A percentile compares a stretch with the other conserved stretches of the same genome.
These are phyloP conservation scores for Rhodamnia rubescens DNA, from an alignment of 345 rosid species.

Conservation along the genomic window DNA sequence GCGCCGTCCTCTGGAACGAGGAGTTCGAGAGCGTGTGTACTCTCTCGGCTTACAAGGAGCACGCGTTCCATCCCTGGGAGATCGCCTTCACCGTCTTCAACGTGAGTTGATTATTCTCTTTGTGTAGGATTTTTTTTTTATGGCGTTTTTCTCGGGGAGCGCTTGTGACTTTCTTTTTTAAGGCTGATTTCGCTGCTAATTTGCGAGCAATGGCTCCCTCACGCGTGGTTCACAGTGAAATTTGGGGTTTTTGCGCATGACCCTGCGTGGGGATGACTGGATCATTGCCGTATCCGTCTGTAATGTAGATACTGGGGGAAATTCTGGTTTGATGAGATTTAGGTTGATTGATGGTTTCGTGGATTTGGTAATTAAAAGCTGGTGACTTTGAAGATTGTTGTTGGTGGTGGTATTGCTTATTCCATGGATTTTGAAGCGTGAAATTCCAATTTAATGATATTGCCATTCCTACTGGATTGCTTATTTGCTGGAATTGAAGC, in stretches of 20 bases:
- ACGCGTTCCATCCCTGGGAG: conserved; percentile 86
- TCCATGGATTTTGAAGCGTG: not conserved
- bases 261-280: not conserved
- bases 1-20: conserved; percentile 70
- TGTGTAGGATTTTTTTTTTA: not conserved
- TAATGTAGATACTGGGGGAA: not conserved
- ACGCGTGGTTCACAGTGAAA: not conserved
- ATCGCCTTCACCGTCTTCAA: conserved; percentile 75
- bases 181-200: not conserved
- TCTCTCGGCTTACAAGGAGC: conserved; percentile 62
- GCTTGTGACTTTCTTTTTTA: not conserved
- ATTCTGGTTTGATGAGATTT: not conserved
- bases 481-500: not conserved
- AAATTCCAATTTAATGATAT: not conserved
- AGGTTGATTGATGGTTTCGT: not conserved
- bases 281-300: not conserved
- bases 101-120: conserved; percentile 16
- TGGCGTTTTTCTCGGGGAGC: not conserved
- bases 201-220: not conserved
- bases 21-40: conserved; percentile 68
- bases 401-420: not conserved
- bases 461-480: not conserved
- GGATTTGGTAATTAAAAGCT: not conserved
- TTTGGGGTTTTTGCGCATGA: not conserved
- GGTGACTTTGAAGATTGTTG: not conserved